phyloP scores from a whole-genome alignment of 148 eudicot species.

The Silene conica region DNA sequence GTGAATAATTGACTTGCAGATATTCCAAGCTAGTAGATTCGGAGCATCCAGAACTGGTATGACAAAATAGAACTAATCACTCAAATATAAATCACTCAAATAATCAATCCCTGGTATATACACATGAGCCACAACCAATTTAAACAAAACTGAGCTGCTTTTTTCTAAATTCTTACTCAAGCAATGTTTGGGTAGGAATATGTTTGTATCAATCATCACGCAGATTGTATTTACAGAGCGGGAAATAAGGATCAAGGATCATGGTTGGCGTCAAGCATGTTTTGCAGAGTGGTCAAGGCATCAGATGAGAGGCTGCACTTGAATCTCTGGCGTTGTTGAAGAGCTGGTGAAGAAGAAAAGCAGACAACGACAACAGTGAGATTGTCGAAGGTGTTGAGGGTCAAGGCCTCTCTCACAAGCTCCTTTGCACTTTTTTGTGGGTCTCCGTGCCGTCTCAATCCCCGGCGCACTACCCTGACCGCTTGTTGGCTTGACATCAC shows the following conservation, averaged over 20 bases:
- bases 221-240: constrained; percentile 16
- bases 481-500: constrained; percentile 86
- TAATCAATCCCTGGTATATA: constrained; percentile 5
- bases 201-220: constrained; percentile 15
- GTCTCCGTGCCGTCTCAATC: constrained; percentile 63
- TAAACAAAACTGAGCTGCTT: constrained; percentile 42
- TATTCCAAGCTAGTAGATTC: not conserved
- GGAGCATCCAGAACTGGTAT: not conserved
- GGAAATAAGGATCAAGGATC: constrained; percentile 20
- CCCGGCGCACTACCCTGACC: constrained; percentile 60
- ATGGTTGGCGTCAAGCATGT: constrained; percentile 37
- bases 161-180: constrained; percentile 17
- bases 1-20: no score
- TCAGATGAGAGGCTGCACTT: constrained; percentile 58
- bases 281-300: constrained; percentile 56
- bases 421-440: constrained; percentile 69
- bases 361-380: constrained; percentile 70
- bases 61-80: not conserved
- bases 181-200: no score
- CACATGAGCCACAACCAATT: constrained; percentile 13
- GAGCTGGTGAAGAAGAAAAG: constrained; percentile 38
- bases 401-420: constrained; percentile 64
- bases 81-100: not conserved
- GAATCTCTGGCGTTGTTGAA: constrained; percentile 32
- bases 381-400: constrained; percentile 61